Evolutionary conservation across 1,139 yeast species (phyloP).

Genomic region (Lodderomyces pseudojiufengensis): DNA sequence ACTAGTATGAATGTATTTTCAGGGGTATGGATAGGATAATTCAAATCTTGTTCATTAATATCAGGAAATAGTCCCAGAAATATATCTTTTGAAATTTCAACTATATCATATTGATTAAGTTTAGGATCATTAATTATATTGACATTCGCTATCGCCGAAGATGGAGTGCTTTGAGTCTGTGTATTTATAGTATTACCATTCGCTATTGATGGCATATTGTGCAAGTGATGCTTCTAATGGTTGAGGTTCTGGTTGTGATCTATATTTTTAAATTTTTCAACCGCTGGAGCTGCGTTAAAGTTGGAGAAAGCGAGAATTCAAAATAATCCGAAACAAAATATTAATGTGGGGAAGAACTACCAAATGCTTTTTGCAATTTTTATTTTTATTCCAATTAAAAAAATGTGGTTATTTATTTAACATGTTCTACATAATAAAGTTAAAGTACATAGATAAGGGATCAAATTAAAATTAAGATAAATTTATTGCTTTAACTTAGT

Average conservation of each 20-base stretch:
- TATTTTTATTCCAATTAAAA: too few relatives aligned
- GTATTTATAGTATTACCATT: too few relatives aligned
- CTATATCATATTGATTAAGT: slow-evolving; percentile 23
- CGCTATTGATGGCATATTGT: slow-evolving; percentile 14
- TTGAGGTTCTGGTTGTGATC: background rate
- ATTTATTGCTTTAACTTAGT: too few relatives aligned
- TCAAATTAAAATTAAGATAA: too few relatives aligned
- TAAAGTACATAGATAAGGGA: too few relatives aligned
- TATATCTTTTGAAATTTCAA: slow-evolving; percentile 35
- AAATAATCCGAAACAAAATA: background rate
- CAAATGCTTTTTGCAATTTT: slow-evolving; percentile 1
- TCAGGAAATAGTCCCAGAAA: slow-evolving; percentile 31
- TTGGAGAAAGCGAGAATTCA: too few relatives aligned
- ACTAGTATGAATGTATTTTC: slow-evolving; percentile 25
- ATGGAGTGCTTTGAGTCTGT: slow-evolving; percentile 1
- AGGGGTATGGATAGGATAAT: slow-evolving; percentile 10
- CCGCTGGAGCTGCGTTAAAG: too few relatives aligned
- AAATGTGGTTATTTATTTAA: too few relatives aligned
- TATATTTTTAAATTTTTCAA: background rate
- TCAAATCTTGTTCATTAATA: slow-evolving; percentile 6
- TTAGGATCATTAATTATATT: slow-evolving; percentile 32
- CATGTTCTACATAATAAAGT: too few relatives aligned
- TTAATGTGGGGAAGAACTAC: slow-evolving; percentile 9
- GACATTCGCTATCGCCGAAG: slow-evolving; percentile 26
- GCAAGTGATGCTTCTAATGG: background rate